Conservation (phyloP, 495 filamentous ascomycete genomes). For the Tetracladium setigerum region DNA sequence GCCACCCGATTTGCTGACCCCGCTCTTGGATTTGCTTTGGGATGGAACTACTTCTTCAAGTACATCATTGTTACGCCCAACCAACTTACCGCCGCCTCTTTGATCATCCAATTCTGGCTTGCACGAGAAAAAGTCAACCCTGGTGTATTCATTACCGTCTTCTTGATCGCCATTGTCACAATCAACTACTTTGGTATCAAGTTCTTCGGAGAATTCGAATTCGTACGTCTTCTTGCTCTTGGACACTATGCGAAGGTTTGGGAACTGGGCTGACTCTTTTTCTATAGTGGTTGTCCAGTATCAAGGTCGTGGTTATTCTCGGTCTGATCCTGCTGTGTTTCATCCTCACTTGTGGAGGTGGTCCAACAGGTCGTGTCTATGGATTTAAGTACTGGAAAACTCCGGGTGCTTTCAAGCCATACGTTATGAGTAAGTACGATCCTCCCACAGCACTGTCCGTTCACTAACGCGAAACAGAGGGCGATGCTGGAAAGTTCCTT, state of each 20-base stretch:
- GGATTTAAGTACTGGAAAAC: conserved; percentile 62
- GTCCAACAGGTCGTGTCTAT: conserved; percentile 26
- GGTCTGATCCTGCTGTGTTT: conserved; percentile 35
- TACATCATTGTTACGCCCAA: conserved; percentile 23
- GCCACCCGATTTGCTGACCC: conserved; percentile 21
- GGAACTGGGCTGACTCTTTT: too few species aligned
- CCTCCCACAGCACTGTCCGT: not conserved
- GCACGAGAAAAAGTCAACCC: conserved; percentile 26
- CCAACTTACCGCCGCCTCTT: conserved; percentile 45
- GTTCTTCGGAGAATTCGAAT: conserved; percentile 67
- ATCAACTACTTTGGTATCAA: conserved; percentile 62
- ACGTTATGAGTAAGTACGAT: conserved; percentile 29
- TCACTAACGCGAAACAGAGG: conserved; percentile 16
- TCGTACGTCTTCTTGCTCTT: conserved; percentile 26
- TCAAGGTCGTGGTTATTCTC: conserved; percentile 68
- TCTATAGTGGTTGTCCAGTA: conserved; percentile 59
- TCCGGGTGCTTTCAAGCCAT: conserved; percentile 61
- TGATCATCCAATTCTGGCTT: conserved; percentile 75
- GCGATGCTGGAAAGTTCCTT: conserved; percentile 52
- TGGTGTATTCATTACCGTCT: conserved; percentile 64
- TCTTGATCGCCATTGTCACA: conserved; percentile 58
- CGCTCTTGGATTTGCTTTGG: conserved; percentile 21
- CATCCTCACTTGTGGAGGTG: conserved; percentile 28
- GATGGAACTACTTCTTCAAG: conserved; percentile 24
- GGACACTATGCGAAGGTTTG: too few species aligned